Evolutionary conservation across 2,329 filamentous ascomycete genomes (phyloP).

Genomic region (Hypoxylon sp.): DNA sequence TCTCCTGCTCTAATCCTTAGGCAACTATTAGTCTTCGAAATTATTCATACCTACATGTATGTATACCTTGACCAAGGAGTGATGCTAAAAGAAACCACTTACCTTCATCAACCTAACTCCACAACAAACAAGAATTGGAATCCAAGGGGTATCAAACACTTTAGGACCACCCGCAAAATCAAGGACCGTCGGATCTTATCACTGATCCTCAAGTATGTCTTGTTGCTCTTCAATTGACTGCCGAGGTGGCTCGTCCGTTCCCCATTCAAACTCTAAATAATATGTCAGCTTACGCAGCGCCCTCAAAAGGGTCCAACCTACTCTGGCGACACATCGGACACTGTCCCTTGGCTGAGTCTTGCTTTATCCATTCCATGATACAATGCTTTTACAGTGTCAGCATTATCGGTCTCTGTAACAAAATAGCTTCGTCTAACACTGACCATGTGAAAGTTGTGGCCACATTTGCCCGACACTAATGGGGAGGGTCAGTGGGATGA

Average conservation of each 20-base stretch:
- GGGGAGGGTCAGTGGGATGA: constrained; percentile 23
- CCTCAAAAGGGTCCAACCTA: constrained; percentile 60
- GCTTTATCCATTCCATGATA: constrained; percentile 95
- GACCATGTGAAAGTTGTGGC: constrained; percentile 98
- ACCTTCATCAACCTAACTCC: constrained; percentile 19
- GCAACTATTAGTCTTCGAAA: neutral
- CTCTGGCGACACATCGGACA: constrained; percentile 99
- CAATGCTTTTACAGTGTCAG: constrained; percentile 77
- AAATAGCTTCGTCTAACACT: constrained; percentile 62
- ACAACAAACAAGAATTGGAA: neutral
- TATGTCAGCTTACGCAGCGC: constrained; percentile 24
- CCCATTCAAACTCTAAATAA: constrained; percentile 55
- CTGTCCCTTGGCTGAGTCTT: constrained; percentile 91
- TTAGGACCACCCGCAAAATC: neutral
- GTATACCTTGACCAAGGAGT: neutral
- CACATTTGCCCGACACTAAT: constrained; percentile 93
- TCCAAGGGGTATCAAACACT: neutral
- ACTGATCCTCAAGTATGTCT: constrained; percentile 39
- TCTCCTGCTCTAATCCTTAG: neutral
- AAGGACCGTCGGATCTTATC: constrained; percentile 12
- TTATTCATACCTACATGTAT: neutral
- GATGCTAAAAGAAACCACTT: constrained; percentile 6
- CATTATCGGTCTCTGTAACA: constrained; percentile 14
- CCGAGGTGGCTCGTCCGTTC: constrained; percentile 36
- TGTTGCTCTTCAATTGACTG: constrained; percentile 42